These are phyloP conservation scores for Colletotrichum gloeosporioides DNA, from an alignment of 2,329 filamentous ascomycete genomes.

Conservation along the genomic window DNA sequence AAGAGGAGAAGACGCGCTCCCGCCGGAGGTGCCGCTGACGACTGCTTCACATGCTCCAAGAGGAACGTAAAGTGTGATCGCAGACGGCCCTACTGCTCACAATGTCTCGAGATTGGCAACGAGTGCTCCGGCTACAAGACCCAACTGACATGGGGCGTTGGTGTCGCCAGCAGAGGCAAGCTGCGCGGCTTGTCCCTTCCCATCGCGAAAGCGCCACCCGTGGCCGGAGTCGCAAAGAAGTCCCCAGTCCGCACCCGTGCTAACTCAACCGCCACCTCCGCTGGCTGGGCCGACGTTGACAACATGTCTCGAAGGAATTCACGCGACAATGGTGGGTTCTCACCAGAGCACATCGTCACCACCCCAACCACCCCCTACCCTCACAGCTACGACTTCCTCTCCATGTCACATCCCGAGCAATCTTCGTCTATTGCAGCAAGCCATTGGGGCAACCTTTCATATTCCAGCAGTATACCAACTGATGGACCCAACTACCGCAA, in stretches of 20 bases:
- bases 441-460: conserved; percentile 52
- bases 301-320: conserved; percentile 37
- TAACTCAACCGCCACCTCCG: conserved; percentile 44
- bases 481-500: conserved; percentile 51
- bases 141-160: conserved; percentile 94
- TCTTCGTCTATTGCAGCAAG: conserved; percentile 43
- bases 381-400: conserved; percentile 54
- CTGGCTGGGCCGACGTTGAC: conserved; percentile 44
- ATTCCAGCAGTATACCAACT: conserved; percentile 45
- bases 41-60: conserved; percentile 94
- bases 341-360: conserved; percentile 43
- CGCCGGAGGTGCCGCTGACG: conserved; percentile 86
- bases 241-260: conserved; percentile 48
- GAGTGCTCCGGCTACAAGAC: conserved; percentile 98
- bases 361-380: conserved; percentile 48
- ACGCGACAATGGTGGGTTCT: conserved; percentile 42
- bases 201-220: conserved; percentile 65
- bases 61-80: conserved; percentile 87
- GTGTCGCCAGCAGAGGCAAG: conserved; percentile 94
- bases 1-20: conserved; percentile 88
- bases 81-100: conserved; percentile 90
- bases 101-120: conserved; percentile 88
- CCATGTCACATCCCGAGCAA: conserved; percentile 53
- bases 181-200: conserved; percentile 84
- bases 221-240: conserved; percentile 56